phyloP scores from a whole-genome alignment of 345 rosid genomes.

The Nasturtium officinale region DNA sequence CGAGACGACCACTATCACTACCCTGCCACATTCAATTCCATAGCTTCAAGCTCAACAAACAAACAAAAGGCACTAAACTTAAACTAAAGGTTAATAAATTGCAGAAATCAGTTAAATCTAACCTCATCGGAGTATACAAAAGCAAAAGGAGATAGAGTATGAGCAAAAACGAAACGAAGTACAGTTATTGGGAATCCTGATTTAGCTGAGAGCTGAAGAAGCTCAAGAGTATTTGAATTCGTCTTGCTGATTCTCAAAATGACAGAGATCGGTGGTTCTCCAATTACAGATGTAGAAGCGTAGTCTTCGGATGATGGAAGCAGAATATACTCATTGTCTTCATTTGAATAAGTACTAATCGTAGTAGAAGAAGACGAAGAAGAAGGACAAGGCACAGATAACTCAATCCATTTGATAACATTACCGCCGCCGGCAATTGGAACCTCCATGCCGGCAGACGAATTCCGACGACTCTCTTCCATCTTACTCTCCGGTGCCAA shows the following conservation, averaged over 20 bases:
- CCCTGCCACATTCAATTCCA: conserved; percentile 44
- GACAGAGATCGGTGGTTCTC: conserved; percentile 52
- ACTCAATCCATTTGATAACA: conserved; percentile 66
- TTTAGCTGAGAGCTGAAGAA: conserved; percentile 59
- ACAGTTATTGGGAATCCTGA: conserved; percentile 57
- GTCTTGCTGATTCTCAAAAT: conserved; percentile 65
- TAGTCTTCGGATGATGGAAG: conserved; percentile 56
- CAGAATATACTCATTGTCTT: conserved; percentile 29
- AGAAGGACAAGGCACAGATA: conserved; percentile 52
- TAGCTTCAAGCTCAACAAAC: conserved; percentile 17
- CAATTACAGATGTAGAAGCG: conserved; percentile 55
- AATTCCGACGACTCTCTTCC: conserved; percentile 42
- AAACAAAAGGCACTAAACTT: background rate
- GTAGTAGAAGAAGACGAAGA: background rate
- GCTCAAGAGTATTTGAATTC: conserved; percentile 55
- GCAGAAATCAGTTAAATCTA: background rate
- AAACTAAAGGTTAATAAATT: background rate
- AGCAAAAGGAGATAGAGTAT: conserved; percentile 70
- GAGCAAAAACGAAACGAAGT: conserved; percentile 64
- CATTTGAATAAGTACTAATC: conserved; percentile 19
- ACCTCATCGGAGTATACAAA: conserved; percentile 58
- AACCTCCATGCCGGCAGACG: conserved; percentile 67
- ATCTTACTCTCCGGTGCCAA: conserved; percentile 6
- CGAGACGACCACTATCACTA: conserved; percentile 36
- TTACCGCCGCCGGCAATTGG: conserved; percentile 68